Percentiles rank a stretch among this genome's conserved stretches.
Conservation (phyloP, 116 monocot species). For the Trichopus zeylanicus region DNA sequence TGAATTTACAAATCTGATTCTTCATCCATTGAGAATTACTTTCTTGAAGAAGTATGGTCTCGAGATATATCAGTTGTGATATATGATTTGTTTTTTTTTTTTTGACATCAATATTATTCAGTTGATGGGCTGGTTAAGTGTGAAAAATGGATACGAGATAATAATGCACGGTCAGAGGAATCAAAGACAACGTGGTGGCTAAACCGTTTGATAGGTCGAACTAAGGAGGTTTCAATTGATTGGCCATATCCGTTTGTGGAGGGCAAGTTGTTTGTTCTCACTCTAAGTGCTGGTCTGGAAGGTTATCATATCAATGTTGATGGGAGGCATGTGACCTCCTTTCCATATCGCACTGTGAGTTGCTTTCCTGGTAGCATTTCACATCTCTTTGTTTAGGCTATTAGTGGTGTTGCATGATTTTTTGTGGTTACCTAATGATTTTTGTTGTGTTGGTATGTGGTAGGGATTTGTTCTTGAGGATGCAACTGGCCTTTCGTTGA, state of each 20-base stretch:
- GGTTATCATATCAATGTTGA: constrained; percentile 78
- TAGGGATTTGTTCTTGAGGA: constrained; percentile 78
- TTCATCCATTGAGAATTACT: not conserved
- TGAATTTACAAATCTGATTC: too few species aligned
- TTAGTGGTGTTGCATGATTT: not conserved
- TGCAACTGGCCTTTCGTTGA: constrained; percentile 57
- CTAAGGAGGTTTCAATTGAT: constrained; percentile 48
- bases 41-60: not conserved
- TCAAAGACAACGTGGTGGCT: constrained; percentile 58
- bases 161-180: constrained; percentile 35
- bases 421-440: not conserved
- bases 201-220: constrained; percentile 57
- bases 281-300: constrained; percentile 61
- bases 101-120: constrained; percentile 11
- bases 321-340: constrained; percentile 70
- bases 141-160: constrained; percentile 72
- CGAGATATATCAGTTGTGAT: not conserved
- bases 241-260: constrained; percentile 77
- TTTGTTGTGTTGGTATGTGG: not conserved
- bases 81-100: not conserved
- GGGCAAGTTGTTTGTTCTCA: constrained; percentile 58
- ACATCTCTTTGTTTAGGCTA: not conserved
- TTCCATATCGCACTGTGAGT: constrained; percentile 71
- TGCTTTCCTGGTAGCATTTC: not conserved
- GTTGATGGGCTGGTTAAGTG: constrained; percentile 82